Conservation (phyloP, 2,329 filamentous ascomycete genomes). For the Aureobasidium leucospermi region DNA sequence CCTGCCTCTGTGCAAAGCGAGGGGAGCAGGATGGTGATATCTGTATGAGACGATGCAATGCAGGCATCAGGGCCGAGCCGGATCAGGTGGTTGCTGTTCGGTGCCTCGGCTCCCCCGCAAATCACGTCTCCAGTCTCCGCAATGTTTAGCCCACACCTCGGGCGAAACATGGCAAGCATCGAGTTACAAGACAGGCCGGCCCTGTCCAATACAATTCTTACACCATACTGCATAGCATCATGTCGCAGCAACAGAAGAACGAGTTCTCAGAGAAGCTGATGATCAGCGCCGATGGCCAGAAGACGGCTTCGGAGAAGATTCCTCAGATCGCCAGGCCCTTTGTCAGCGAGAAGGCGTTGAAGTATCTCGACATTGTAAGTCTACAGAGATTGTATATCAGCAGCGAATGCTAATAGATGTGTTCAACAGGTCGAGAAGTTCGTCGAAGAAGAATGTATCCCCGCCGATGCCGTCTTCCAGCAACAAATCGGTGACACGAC, state of each 20-base stretch:
- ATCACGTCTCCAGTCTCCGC: background rate
- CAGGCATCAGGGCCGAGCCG: background rate
- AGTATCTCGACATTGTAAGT: conserved; percentile 67
- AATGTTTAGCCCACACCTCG: background rate
- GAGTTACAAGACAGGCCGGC: background rate
- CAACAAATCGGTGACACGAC: conserved; percentile 69
- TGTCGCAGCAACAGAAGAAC: conserved; percentile 30
- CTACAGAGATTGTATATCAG: background rate
- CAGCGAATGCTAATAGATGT: background rate
- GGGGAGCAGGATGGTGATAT: background rate
- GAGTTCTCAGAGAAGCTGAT: conserved; percentile 28
- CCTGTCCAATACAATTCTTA: background rate
- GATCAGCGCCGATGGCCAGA: conserved; percentile 23
- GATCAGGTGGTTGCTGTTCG: background rate
- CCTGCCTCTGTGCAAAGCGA: too few species aligned
- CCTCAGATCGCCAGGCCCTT: conserved; percentile 52
- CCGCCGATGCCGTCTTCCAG: conserved; percentile 69
- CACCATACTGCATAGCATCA: conserved; percentile 14
- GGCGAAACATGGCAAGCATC: background rate
- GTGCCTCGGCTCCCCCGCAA: conserved; percentile 11
- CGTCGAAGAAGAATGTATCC: conserved; percentile 81
- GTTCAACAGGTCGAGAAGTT: conserved; percentile 71
- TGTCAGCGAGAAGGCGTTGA: conserved; percentile 78
- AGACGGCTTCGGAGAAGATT: conserved; percentile 48
- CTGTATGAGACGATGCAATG: background rate